Evolutionary conservation across 768 basidiomycete genomes (phyloP), one percentile per base, ranked within the genome.

Genomic region (Phylloporus rhodoxanthus): DNA sequence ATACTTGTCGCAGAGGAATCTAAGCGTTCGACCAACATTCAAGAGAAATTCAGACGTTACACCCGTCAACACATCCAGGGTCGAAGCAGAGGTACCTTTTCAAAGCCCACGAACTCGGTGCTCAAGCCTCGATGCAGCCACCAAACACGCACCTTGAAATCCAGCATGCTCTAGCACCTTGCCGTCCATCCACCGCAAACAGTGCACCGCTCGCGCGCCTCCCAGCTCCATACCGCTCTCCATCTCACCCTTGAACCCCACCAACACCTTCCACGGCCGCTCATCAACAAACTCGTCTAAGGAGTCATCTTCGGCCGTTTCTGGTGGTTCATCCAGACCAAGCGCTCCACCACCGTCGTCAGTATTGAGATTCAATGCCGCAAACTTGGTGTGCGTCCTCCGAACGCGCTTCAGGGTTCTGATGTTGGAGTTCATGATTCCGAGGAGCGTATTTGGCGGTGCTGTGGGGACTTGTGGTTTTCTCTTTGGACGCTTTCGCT

Each of bases 151-250:
- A 87, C 92, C 90, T 75, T 96, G 94, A 61, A 96, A 96, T 2
- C 93, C 93, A 42, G 78, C 75, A 72, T 96, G 94, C 57, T 95
- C 91, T 58, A 96, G 61, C 44, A 95, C 75, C 70, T 89, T 91
- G 46, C 71, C 70, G 20, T 78, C 73, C 76, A 81, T 79, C 88
- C 84, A 91, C 56, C 75, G 72, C 60, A 85, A 61, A 69, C 85
- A 93, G 48, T 81, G 75, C 38, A 70, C 67, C 8, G 84, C 82
- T 50, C 75, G 81, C 49, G 73, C 68, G 51, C 76, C 76, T 1
- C 84, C 86, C 23, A 89, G 64, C 49, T 85, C 85, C 36, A 78
- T 57, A 10, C 72, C 62, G 38, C 6, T 11, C 38, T 52, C 51
- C 2, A 42, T n/a, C 10, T 57, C 7, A 25, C 34, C 28, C 46